Percentiles rank a stretch among this genome's conserved stretches.
Evolutionary conservation across 371 early-diverging fungal species (phyloP).

Genomic region (Cokeromyces recurvatus): DNA sequence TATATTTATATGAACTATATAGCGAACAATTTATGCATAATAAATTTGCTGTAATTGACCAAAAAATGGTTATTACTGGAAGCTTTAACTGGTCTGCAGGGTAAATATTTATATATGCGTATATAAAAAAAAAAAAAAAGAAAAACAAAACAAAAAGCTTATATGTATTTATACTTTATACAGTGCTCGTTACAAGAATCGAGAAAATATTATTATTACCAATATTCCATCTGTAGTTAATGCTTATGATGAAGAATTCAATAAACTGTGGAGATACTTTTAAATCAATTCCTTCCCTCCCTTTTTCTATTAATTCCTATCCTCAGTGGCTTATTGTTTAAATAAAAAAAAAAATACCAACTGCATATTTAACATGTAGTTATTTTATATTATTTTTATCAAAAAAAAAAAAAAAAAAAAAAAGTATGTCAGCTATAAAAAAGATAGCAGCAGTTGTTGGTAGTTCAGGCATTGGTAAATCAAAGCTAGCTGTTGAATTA

Average conservation of each 20-base stretch:
- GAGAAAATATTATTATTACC: conserved; percentile 57
- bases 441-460: conserved; percentile 63
- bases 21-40: conserved; percentile 60
- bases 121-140: background rate
- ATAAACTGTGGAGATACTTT: conserved; percentile 49
- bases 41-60: conserved; percentile 63
- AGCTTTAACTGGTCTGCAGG: conserved; percentile 50
- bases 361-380: too few species aligned
- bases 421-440: conserved; percentile 22
- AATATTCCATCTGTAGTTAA: conserved; percentile 48
- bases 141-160: background rate
- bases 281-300: too few species aligned
- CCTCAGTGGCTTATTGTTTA: too few species aligned
- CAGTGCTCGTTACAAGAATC: conserved; percentile 55
- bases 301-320: too few species aligned
- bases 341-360: too few species aligned
- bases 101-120: conserved; percentile 20
- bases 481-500: conserved; percentile 84
- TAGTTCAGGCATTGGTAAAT: conserved; percentile 94
- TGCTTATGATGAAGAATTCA: conserved; percentile 51
- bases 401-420: too few species aligned
- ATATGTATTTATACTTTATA: conserved; percentile 21
- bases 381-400: too few species aligned
- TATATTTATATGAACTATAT: background rate
- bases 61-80: conserved; percentile 38